Conservation (phyloP, 495 filamentous ascomycete genomes). For the Trichoderma asperelloides region DNA sequence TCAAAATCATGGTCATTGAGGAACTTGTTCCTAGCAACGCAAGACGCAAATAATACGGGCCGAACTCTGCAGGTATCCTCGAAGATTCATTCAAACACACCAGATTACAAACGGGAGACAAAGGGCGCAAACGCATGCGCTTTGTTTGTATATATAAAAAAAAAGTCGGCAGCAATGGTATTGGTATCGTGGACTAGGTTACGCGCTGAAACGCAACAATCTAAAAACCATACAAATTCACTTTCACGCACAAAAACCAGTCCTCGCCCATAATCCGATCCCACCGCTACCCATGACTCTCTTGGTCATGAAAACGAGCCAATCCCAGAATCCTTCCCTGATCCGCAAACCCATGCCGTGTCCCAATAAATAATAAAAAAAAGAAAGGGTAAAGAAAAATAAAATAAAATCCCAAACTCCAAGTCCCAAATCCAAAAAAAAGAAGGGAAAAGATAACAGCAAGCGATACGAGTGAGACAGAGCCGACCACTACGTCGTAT, state of each 20-base stretch:
- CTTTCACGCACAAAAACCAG: constrained; percentile 5
- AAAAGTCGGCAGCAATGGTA: constrained; percentile 2
- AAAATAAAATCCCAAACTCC: not conserved
- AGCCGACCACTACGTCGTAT: not conserved
- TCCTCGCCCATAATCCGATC: constrained; percentile 5
- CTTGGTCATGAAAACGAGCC: not conserved
- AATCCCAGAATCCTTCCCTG: not conserved
- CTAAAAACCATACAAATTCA: constrained; percentile 1
- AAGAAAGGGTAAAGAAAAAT: not conserved
- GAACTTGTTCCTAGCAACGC: too few relatives aligned
- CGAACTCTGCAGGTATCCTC: too few relatives aligned
- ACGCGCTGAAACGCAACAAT: constrained; percentile 8
- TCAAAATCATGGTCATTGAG: too few relatives aligned
- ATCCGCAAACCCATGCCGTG: not conserved
- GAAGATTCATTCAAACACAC: not conserved
- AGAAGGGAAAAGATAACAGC: constrained; percentile 11
- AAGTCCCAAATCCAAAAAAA: not conserved
- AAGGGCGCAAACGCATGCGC: not conserved
- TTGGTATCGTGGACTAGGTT: constrained; percentile 7
- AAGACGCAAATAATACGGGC: too few relatives aligned
- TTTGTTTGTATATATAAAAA: too few relatives aligned
- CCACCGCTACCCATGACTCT: constrained; percentile 5
- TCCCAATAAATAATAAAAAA: not conserved
- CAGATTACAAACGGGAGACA: not conserved
- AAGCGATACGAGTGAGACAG: not conserved